A percentile compares a stretch with the other conserved stretches of the same genome.
These are phyloP conservation scores for Niebla homalea DNA, from an alignment of 495 filamentous ascomycete species.

Conservation along the genomic window DNA sequence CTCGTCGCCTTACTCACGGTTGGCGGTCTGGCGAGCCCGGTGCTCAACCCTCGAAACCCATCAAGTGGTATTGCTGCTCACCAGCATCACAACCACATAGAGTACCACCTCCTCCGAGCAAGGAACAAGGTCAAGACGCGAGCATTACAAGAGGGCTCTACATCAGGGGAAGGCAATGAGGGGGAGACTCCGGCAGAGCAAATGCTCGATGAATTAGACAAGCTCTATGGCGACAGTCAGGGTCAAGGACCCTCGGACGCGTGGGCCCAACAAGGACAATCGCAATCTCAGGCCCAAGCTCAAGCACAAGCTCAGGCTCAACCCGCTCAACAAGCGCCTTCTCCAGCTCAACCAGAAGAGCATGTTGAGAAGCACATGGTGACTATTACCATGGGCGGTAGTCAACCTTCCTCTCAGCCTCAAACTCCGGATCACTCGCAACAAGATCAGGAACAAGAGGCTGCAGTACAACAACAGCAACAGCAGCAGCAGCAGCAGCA, in stretches of 20 bases:
- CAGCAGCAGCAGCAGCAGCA: not conserved
- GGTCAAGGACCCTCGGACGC: conserved; percentile 1
- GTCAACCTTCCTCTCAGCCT: too few relatives aligned
- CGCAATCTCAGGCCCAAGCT: conserved; percentile 3
- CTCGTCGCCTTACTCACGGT: conserved; percentile 26
- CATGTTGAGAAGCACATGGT: not conserved
- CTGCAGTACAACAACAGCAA: not conserved
- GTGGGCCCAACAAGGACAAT: conserved; percentile 1
- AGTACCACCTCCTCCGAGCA: conserved; percentile 1
- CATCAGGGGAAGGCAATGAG: not conserved
- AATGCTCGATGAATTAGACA: conserved; percentile 2
- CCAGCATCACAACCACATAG: conserved; percentile 29
- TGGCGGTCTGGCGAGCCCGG: conserved; percentile 45
- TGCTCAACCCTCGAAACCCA: conserved; percentile 34
- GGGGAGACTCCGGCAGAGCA: conserved; percentile 3
- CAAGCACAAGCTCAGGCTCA: not conserved
- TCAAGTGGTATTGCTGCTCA: conserved; percentile 45
- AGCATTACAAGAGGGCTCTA: conserved; percentile 2
- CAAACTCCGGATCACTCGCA: not conserved
- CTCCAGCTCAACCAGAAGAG: not conserved
- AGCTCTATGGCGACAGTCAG: not conserved
- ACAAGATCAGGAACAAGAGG: not conserved
- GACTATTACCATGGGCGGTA: too few relatives aligned
- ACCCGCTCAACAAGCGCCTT: not conserved
- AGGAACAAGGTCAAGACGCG: not conserved